These are phyloP conservation scores for Phialocephala subalpina DNA, from an alignment of 2,329 filamentous ascomycete species.

Conservation along the genomic window DNA sequence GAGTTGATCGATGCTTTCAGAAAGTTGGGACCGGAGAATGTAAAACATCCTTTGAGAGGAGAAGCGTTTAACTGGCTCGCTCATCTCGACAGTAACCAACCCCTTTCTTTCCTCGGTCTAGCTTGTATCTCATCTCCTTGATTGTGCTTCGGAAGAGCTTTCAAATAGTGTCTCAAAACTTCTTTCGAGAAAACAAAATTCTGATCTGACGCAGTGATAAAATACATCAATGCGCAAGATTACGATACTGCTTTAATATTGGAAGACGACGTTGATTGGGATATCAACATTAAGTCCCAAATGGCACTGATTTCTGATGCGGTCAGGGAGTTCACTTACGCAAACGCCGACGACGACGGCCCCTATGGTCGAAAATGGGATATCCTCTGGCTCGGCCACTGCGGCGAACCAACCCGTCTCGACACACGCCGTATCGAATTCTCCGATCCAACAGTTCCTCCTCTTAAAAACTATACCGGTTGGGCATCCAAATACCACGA, in stretches of 20 bases:
- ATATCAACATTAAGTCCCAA: conserved; percentile 45
- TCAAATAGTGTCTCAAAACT: too few relatives aligned
- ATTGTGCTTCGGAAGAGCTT: too few relatives aligned
- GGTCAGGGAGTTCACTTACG: conserved; percentile 41
- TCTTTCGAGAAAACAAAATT: too few relatives aligned
- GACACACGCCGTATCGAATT: conserved; percentile 29
- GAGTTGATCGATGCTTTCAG: conserved; percentile 42
- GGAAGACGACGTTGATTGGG: conserved; percentile 50
- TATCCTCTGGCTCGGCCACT: conserved; percentile 49
- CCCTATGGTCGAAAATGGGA: conserved; percentile 48
- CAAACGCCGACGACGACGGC: conserved; percentile 17
- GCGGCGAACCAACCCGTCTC: conserved; percentile 40
- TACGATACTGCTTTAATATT: conserved; percentile 42
- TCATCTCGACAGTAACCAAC: conserved; percentile 37
- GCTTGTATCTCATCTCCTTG: too few relatives aligned
- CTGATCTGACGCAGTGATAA: conserved; percentile 29
- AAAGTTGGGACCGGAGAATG: conserved; percentile 32
- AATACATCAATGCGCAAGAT: conserved; percentile 38
- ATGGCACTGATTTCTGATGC: conserved; percentile 43
- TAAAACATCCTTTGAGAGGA: background rate
- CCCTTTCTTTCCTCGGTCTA: too few relatives aligned
- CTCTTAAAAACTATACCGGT: conserved; percentile 36
- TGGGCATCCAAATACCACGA: conserved; percentile 34
- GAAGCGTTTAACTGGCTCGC: conserved; percentile 39
- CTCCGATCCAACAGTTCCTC: conserved; percentile 35